Percentiles rank a stretch among this genome's conserved stretches.
Evolutionary conservation across 345 rosid genomes (phyloP).

Genomic region (Arabis hirsuta): DNA sequence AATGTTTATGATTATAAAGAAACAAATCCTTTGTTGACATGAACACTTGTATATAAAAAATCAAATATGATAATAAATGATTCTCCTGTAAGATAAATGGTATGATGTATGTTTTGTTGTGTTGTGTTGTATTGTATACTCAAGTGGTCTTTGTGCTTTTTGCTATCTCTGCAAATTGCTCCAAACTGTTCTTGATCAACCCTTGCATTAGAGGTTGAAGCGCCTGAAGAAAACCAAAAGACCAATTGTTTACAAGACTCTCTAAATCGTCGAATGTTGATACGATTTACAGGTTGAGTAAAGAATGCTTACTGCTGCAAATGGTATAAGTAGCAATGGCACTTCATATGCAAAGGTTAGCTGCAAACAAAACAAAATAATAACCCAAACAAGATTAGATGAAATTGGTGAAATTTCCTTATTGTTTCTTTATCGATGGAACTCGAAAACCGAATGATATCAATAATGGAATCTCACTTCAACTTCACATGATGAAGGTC

Average conservation of each 20-base stretch:
- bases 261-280: background rate
- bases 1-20: conserved; percentile 1
- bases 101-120: conserved; percentile 6
- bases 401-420: background rate
- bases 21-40: background rate
- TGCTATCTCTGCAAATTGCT: conserved; percentile 59
- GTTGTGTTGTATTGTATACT: conserved; percentile 17
- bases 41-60: no score
- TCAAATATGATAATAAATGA: conserved; percentile 32
- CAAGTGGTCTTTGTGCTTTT: conserved; percentile 41
- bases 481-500: conserved; percentile 69
- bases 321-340: conserved; percentile 75
- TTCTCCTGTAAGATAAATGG: conserved; percentile 27
- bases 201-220: conserved; percentile 82
- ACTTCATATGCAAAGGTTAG: conserved; percentile 93
- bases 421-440: no score
- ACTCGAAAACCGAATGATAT: background rate
- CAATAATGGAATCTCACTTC: conserved; percentile 59
- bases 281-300: background rate
- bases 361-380: conserved; percentile 53
- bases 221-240: conserved; percentile 53
- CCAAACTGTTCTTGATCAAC: conserved; percentile 66
- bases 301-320: conserved; percentile 71
- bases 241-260: background rate
- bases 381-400: conserved; percentile 1